These are phyloP conservation scores for Pinus tabuliformis DNA, from an alignment of 75 land plant species.

Conservation along the genomic window DNA sequence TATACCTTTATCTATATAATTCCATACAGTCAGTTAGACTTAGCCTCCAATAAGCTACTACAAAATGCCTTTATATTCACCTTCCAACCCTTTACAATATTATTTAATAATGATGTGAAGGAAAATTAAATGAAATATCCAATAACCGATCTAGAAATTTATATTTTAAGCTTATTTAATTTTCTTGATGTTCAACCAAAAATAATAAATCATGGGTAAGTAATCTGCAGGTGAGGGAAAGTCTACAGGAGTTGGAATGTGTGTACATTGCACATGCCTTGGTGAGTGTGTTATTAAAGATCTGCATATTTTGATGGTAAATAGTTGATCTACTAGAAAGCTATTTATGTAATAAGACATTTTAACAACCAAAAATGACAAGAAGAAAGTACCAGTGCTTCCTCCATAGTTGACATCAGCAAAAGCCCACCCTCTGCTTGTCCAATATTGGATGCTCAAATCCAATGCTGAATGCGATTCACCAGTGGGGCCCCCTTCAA, in stretches of 20 bases:
- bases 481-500: constrained; percentile 87
- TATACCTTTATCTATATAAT: too few species aligned
- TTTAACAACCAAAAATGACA: neutral
- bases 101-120: neutral
- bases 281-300: neutral
- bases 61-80: too few species aligned
- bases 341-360: too few species aligned
- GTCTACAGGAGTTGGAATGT: neutral
- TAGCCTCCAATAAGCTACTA: too few species aligned
- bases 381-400: constrained; percentile 76
- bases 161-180: neutral
- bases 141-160: neutral
- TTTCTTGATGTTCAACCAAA: neutral
- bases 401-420: constrained; percentile 99
- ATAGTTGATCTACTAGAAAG: too few species aligned
- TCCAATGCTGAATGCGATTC: constrained; percentile 72
- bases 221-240: neutral
- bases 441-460: constrained; percentile 90
- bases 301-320: too few species aligned
- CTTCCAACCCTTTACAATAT: too few species aligned
- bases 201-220: neutral
- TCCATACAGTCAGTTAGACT: too few species aligned
- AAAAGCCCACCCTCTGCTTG: constrained; percentile 99
- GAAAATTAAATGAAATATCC: neutral
- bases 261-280: neutral